Evolutionary conservation across 306 rosid genomes (phyloP).

Genomic region (Ziziphus jujuba): DNA sequence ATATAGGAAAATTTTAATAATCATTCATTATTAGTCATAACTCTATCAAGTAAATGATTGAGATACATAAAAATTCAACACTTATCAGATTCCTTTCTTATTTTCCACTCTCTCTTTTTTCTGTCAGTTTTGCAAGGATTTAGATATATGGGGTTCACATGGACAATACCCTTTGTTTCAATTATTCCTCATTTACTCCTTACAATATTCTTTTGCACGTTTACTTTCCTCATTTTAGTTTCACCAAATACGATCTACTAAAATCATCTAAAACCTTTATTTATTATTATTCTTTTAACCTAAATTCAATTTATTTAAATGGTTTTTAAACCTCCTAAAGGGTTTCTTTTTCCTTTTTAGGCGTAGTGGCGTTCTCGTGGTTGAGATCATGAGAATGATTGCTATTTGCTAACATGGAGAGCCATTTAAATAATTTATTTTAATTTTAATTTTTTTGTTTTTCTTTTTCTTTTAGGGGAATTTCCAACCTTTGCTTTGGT

Average conservation of each 20-base stretch:
- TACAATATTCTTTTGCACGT: background rate
- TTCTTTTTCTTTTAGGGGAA: constrained; percentile 18
- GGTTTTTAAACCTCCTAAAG: background rate
- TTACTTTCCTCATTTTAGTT: background rate
- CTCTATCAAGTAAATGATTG: background rate
- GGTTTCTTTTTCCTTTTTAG: background rate
- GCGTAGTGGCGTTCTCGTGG: constrained; percentile 14
- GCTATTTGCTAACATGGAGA: constrained; percentile 29
- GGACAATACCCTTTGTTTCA: background rate
- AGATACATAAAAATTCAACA: background rate
- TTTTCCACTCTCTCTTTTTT: background rate
- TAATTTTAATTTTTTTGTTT: background rate
- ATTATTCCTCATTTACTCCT: background rate
- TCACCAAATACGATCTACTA: background rate
- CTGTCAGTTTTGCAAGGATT: background rate
- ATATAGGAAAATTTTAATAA: no score
- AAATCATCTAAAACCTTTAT: background rate
- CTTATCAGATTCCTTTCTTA: background rate
- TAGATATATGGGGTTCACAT: constrained; percentile 6
- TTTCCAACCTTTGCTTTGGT: constrained; percentile 55
- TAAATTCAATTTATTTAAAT: background rate
- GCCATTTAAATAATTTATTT: constrained; percentile 16
- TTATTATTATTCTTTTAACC: background rate
- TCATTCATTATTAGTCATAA: background rate
- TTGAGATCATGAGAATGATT: constrained; percentile 45